These are phyloP conservation scores for Lignosus rhinocerotis DNA, from an alignment of 1,284 basidiomycete species.

Conservation along the genomic window DNA sequence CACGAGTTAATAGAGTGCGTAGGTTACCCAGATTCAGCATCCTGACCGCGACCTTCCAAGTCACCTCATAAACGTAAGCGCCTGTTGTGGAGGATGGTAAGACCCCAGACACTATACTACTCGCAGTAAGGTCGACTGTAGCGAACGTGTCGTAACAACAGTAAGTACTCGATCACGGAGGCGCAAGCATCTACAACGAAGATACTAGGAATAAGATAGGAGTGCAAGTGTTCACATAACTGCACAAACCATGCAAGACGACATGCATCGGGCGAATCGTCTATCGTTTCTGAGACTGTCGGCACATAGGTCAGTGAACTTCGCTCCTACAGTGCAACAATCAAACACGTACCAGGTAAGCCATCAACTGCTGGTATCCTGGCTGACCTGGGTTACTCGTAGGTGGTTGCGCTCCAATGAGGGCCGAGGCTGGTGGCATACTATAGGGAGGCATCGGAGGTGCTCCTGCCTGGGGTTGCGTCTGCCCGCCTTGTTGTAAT, in stretches of 20 bases:
- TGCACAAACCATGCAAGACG: neutral
- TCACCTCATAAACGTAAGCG: neutral
- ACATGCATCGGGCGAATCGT: neutral
- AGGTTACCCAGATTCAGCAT: constrained; percentile 67
- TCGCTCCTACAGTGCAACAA: neutral
- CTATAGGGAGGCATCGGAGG: constrained; percentile 28
- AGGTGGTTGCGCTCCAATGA: constrained; percentile 23
- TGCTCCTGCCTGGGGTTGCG: constrained; percentile 15
- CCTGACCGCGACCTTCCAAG: neutral
- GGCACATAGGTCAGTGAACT: neutral
- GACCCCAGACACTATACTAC: neutral
- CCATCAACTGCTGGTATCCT: constrained; percentile 33
- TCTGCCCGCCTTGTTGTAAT: constrained; percentile 28
- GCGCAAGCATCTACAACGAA: constrained; percentile 11
- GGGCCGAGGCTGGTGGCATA: constrained; percentile 29
- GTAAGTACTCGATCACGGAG: neutral
- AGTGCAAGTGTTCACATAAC: neutral
- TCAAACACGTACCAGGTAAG: constrained; percentile 29
- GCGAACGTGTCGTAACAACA: neutral
- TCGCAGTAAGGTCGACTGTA: neutral
- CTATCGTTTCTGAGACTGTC: constrained; percentile 31
- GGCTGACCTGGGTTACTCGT: constrained; percentile 24
- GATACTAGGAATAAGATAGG: constrained; percentile 22
- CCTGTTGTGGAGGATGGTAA: neutral
- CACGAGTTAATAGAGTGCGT: constrained; percentile 56